A percentile compares a stretch with the other conserved stretches of the same genome.
These are phyloP conservation scores for Zygosaccharomyces lentus DNA, from an alignment of 805 yeast genomes.

Conservation along the genomic window DNA sequence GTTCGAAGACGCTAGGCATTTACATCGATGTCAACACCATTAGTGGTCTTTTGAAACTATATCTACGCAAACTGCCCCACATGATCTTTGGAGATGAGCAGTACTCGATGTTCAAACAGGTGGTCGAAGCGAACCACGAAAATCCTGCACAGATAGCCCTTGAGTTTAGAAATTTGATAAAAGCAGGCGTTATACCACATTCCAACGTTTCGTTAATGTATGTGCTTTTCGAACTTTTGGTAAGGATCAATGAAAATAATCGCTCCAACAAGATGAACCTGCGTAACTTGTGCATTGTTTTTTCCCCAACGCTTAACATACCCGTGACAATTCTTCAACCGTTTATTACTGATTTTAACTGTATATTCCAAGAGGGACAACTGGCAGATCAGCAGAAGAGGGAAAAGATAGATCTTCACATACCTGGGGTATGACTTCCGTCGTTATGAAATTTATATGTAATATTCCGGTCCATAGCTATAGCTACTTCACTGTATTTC, in stretches of 20 bases:
- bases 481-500: background rate
- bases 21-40: slow-evolving; percentile 71
- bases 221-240: slow-evolving; percentile 63
- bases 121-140: slow-evolving; percentile 31
- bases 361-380: slow-evolving; percentile 52
- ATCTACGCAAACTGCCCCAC: slow-evolving; percentile 70
- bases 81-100: slow-evolving; percentile 59
- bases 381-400: slow-evolving; percentile 41
- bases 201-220: slow-evolving; percentile 57
- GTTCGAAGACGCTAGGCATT: slow-evolving; percentile 33
- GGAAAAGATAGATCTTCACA: slow-evolving; percentile 49
- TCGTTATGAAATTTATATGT: background rate
- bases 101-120: slow-evolving; percentile 38
- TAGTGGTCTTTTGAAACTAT: slow-evolving; percentile 79
- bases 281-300: slow-evolving; percentile 73
- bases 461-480: background rate
- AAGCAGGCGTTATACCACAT: slow-evolving; percentile 40
- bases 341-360: slow-evolving; percentile 57
- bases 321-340: slow-evolving; percentile 57
- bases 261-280: slow-evolving; percentile 78
- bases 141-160: slow-evolving; percentile 29
- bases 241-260: slow-evolving; percentile 56
- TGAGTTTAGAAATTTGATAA: slow-evolving; percentile 35
- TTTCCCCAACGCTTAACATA: slow-evolving; percentile 73
- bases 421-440: slow-evolving; percentile 37